Base-by-base conservation (phyloP, 306 rosid species). In the Castanea sativa region DNA sequence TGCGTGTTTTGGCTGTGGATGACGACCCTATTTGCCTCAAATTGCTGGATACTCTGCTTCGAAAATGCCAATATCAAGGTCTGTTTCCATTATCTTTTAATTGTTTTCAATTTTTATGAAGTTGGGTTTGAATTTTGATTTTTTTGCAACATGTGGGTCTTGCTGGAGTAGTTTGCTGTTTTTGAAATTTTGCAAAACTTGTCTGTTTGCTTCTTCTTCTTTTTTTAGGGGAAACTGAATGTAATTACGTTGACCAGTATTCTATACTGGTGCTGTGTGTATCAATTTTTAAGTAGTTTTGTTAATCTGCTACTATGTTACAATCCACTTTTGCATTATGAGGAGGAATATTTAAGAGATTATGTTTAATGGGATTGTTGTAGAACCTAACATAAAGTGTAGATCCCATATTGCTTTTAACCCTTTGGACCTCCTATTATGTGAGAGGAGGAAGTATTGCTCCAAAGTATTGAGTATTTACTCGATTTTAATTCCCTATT, bases 1-100 rank as follows among this genome's bases (percentile, higher is more conserved):
- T 94, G 98, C 87, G 90, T 59, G 97, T 94, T 82, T 89, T 94
- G 21, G 97, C 93, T 3, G 98, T 92, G 45, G 98, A 94, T 16
- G 97, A 92, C 55, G 85, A 92, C 83, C 89, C 83, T 72, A 81
- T 78, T 57, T 94, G 97, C 81, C 91, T 94, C 75, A 92, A 80
- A 76, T 41, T 91, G 20, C 78, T 92, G 79, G 97, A 91, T 77
- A 81, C 21, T 55, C 80, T 94, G 75, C 97, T 94, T 84, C 89
- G 85, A 35, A 83, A 83, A 85, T 94, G 98, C 92, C 88, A 87
- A 29, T 94, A 94, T 73, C 88, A 87, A 25, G 98, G 98, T 94
- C 80, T 33, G 86, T 88, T 82, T 19, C 58, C 27, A 49, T 1
- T 77, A 63, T 58, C 25, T 55, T 73, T 70, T 56, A 21, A 8